Percentiles rank a stretch among this genome's conserved stretches.
Evolutionary conservation across 139 green algal genomes (phyloP).

Genomic region (Closterium sp.): DNA sequence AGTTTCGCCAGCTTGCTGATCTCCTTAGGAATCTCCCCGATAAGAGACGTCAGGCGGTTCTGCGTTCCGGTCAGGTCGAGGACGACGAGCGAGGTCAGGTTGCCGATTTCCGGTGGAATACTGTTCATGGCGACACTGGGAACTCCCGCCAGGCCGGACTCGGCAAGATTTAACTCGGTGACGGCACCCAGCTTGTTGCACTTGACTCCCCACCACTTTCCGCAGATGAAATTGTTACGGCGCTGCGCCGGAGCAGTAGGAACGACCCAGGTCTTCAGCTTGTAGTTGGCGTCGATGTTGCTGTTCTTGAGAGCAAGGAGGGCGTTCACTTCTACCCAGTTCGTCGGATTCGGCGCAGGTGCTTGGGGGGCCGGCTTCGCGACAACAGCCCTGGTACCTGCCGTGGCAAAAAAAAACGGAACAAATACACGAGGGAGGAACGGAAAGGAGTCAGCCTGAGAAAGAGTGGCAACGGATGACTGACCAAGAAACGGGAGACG

Average conservation of each 20-base stretch:
- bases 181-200: neutral
- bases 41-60: conserved; percentile 3
- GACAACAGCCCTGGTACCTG: neutral
- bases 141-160: neutral
- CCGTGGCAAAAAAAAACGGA: neutral
- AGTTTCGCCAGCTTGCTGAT: neutral
- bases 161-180: neutral
- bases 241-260: neutral
- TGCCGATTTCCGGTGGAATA: neutral
- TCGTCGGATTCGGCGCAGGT: neutral
- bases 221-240: neutral
- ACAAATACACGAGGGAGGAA: neutral
- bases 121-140: neutral
- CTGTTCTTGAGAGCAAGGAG: neutral
- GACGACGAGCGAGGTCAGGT: neutral
- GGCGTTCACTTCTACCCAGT: neutral
- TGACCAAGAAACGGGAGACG: neutral
- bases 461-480: neutral
- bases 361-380: neutral
- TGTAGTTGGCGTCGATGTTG: neutral
- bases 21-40: conserved; percentile 8
- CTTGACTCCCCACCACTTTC: neutral
- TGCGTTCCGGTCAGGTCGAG: neutral
- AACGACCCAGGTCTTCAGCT: neutral
- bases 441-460: neutral